Conservation (phyloP, 495 filamentous ascomycete genomes). For the Penicillium daleae region DNA sequence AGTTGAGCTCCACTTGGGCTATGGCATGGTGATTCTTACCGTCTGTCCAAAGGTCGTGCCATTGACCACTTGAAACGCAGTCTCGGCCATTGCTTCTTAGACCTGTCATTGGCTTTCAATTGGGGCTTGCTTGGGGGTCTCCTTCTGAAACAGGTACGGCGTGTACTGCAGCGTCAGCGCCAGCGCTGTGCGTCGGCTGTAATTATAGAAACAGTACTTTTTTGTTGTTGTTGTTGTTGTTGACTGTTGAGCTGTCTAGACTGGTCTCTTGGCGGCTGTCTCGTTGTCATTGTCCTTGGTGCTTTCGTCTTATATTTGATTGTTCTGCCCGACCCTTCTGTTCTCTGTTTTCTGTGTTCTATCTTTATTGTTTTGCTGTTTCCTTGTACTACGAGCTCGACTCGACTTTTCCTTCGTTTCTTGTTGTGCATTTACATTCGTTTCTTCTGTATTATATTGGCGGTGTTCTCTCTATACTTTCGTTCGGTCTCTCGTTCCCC, state of each 20-base stretch:
- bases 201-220: slow-evolving; percentile 30
- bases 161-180: slow-evolving; percentile 2
- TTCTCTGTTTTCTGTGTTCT: slow-evolving; percentile 11
- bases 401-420: slow-evolving; percentile 9
- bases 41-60: neutral
- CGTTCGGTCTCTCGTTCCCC: slow-evolving; percentile 18
- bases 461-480: slow-evolving; percentile 10
- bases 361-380: slow-evolving; percentile 7
- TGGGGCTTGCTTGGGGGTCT: neutral
- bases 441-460: slow-evolving; percentile 25
- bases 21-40: slow-evolving; percentile 19
- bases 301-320: slow-evolving; percentile 11
- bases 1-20: slow-evolving; percentile 7
- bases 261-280: slow-evolving; percentile 17
- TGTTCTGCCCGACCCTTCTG: neutral
- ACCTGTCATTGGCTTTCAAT: slow-evolving; percentile 24
- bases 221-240: slow-evolving; percentile 11
- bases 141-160: slow-evolving; percentile 31
- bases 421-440: slow-evolving; percentile 28
- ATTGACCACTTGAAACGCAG: slow-evolving; percentile 28
- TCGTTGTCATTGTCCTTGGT: slow-evolving; percentile 1
- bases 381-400: neutral
- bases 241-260: slow-evolving; percentile 12
- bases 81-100: slow-evolving; percentile 27
- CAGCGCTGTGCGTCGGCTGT: slow-evolving; percentile 15